These are phyloP conservation scores for Venturia carpophila DNA, from an alignment of 2,329 filamentous ascomycete genomes.

Conservation along the genomic window DNA sequence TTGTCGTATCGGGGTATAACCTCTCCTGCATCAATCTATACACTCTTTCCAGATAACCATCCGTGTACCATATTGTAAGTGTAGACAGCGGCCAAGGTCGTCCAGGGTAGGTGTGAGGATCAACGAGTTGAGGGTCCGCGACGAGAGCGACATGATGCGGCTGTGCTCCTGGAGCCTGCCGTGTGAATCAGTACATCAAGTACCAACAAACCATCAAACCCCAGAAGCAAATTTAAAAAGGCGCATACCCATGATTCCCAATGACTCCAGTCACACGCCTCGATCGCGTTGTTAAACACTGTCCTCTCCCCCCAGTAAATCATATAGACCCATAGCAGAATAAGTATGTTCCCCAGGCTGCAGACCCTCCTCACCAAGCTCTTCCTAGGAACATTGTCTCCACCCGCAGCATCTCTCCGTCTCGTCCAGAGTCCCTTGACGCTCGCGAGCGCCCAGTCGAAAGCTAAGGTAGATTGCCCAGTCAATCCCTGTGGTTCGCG, in stretches of 20 bases:
- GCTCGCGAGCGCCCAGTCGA: neutral
- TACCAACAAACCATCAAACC: neutral
- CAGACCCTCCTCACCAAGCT: neutral
- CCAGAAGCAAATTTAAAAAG: neutral
- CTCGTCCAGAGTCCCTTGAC: neutral
- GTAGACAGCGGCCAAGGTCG: constrained; percentile 65
- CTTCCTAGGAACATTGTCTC: neutral
- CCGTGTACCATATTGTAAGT: constrained; percentile 65
- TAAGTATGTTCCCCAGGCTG: neutral
- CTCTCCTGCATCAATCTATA: constrained; percentile 70
- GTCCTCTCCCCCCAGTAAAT: constrained; percentile 81
- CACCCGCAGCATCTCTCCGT: neutral
- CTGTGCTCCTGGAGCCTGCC: constrained; percentile 63
- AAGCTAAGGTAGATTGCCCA: neutral
- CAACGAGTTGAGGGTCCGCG: constrained; percentile 85
- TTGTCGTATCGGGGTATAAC: constrained; percentile 75
- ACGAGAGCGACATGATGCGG: constrained; percentile 81
- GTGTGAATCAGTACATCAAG: neutral
- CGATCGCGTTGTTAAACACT: constrained; percentile 63
- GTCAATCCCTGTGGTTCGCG: constrained; percentile 8
- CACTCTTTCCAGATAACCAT: constrained; percentile 79
- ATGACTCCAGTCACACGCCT: constrained; percentile 67
- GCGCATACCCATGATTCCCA: constrained; percentile 86
- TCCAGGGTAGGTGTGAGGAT: constrained; percentile 89
- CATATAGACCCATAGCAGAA: constrained; percentile 62